These are phyloP conservation scores for Colletotrichum somersetense DNA, from an alignment of 2,329 filamentous ascomycete genomes.

Conservation along the genomic window DNA sequence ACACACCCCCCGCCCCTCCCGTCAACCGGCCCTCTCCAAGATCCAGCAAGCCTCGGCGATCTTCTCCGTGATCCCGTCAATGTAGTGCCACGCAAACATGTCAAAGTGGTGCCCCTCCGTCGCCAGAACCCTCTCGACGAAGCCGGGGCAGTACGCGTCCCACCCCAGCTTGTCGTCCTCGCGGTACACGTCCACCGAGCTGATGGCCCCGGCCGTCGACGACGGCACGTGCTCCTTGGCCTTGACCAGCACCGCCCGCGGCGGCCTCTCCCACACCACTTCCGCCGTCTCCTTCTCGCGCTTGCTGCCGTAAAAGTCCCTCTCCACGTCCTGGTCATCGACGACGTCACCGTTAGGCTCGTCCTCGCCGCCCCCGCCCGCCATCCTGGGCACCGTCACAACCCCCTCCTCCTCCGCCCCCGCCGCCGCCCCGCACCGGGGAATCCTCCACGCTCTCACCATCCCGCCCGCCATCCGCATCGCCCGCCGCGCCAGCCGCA, in stretches of 20 bases:
- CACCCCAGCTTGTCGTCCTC: conserved; percentile 61
- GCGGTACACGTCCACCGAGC: conserved; percentile 59
- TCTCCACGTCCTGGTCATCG: not conserved
- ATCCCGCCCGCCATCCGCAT: conserved; percentile 59
- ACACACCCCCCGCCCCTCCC: no score
- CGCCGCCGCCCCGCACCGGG: conserved; percentile 48
- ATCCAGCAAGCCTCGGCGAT: conserved; percentile 47
- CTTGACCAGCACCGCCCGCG: conserved; percentile 60
- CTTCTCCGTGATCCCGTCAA: conserved; percentile 46
- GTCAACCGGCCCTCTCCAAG: conserved; percentile 4
- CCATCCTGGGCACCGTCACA: not conserved
- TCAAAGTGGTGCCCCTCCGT: conserved; percentile 66
- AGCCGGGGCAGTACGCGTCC: conserved; percentile 58
- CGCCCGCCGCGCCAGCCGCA: conserved; percentile 52
- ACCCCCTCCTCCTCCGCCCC: not conserved
- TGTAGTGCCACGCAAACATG: conserved; percentile 53
- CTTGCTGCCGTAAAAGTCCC: conserved; percentile 21
- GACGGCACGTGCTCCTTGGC: conserved; percentile 57
- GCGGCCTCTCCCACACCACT: conserved; percentile 47
- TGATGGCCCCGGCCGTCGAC: conserved; percentile 45
- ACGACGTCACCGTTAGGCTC: not conserved
- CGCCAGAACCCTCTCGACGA: conserved; percentile 61
- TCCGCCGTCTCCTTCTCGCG: conserved; percentile 40
- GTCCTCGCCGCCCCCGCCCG: not conserved
- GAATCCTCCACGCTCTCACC: conserved; percentile 56